Conservation (phyloP, 768 basidiomycete genomes). For the Psilocybe tampanensis region DNA sequence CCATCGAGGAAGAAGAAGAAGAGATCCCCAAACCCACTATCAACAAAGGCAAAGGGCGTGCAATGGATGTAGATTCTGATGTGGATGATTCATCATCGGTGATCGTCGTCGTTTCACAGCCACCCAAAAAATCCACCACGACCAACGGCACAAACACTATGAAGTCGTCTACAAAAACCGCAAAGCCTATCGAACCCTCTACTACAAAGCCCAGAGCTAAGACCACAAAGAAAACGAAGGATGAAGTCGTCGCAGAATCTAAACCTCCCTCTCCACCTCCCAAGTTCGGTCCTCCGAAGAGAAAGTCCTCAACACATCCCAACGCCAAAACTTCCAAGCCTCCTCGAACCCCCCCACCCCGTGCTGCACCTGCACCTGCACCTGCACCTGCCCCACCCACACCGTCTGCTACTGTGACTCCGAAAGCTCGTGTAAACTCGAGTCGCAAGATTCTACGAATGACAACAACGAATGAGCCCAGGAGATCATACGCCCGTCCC, state of each 20-base stretch:
- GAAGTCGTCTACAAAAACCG: background rate
- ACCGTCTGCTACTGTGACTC: too few relatives aligned
- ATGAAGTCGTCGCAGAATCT: background rate
- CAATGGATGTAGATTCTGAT: background rate
- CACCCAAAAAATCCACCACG: background rate
- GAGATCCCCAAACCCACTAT: too few relatives aligned
- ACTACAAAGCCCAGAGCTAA: background rate
- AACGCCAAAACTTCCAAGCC: too few relatives aligned
- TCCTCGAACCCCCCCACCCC: too few relatives aligned
- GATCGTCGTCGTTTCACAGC: background rate
- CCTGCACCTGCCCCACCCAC: too few relatives aligned
- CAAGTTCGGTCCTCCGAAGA: background rate
- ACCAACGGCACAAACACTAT: background rate
- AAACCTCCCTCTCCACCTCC: background rate
- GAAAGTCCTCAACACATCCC: background rate
- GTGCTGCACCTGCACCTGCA: too few relatives aligned
- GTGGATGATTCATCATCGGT: too few relatives aligned
- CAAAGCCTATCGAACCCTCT: background rate
- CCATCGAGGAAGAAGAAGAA: background rate
- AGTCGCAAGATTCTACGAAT: background rate
- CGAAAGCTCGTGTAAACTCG: too few relatives aligned
- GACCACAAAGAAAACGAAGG: background rate
- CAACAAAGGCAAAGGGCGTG: slow-evolving; percentile 5
- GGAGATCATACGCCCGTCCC: too few relatives aligned
- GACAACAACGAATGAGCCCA: too few relatives aligned